Evolutionary conservation across 768 basidiomycete genomes (phyloP), one percentile per base, ranked within the genome.

Genomic region (Gyrodon lividus): DNA sequence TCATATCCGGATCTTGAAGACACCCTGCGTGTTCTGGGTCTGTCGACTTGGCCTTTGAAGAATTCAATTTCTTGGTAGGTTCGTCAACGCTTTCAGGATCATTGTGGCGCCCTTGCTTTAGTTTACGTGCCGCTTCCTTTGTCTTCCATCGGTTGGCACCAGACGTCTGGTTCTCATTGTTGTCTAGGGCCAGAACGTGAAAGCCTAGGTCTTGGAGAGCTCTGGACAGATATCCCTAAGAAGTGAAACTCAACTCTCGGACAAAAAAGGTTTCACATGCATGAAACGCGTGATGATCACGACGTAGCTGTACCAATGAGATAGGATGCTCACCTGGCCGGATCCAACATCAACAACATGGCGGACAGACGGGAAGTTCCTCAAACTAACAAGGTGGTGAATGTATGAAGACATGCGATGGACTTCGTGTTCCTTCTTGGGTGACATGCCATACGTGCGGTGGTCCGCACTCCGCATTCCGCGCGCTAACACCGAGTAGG

Each of bases 391-490:
- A 26, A 84, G 61, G 16, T 59, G 60, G 34, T 66, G 61, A 23
- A 86, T 71, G 67, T 80, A 86, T 6, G 74, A 65, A 16, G 75
- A 70, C 86, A 89, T 89, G 43, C 79, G 77, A 1, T 69, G 57
- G 41, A 90, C 85, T 63, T 90, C 88, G 55, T 90, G 87, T 2
- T 72, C 70, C 63, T 90, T 90, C 65, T 90, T 90, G 5, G 86
- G 86, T 4, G 86, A 87, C 79, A 87, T 84, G 14, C 87, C 84
- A 28, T 66, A 64, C 23, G 52, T 33, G 19, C 58, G 54, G 48
- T 46, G 39, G 37, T 49, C 39, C 16, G 42, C 48, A 24, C 19
- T 20, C 40, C 31, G 35, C 14, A 44, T 48, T 39, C 53, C 50
- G 48, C 55, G 53, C 5, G 41, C 56, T 60, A 23, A 28, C 24